Evolutionary conservation across 2,329 filamentous ascomycete genomes (phyloP), one percentile per base, ranked within the genome.

Genomic region (Fusarium sp.): DNA sequence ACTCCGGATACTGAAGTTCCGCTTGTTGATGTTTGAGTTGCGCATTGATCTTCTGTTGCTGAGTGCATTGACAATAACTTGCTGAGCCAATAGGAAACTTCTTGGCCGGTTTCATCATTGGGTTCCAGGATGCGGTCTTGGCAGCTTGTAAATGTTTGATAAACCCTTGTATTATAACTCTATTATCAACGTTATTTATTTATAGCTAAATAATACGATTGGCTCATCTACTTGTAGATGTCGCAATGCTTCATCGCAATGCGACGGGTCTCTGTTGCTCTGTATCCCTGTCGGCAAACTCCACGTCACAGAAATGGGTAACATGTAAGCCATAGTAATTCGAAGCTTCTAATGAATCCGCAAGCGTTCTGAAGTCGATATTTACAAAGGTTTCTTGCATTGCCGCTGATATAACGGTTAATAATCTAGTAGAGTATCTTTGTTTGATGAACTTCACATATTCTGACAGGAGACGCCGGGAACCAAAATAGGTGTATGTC

Each of bases 71-170:
- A 58, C 41, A 37, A 15, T 18, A 15, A 18, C n/a, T 9, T 6
- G 7, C 8, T 44, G 7, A 14, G 16, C 55, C 55, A 58, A 49
- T 58, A 11, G 41, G 55, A 49, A 45, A 23, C 3, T 18, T 49
- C 55, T 49, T 58, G 42, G 39, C 55, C 41, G 41, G 55, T 58
- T 58, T 58, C 55, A 58, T 35, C 14, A n/a, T n/a, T 6, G 10
- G 49, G 31, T 37, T 58, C 54, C 29, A 27, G 15, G 54, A 37
- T 49, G 49, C 31, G 18, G 29, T 23, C 39, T 58, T 58, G 55
- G 55, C 41, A 27, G 39, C 25, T 25, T 19, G 23, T 6, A 49
- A 49, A 49, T n/a, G 55, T 58, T 58, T 58, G 14, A 37, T 19
- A 8, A 21, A 33, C 33, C 33, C 23, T 54, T 38, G 35, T n/a